phyloP scores from a whole-genome alignment of 352 stramenopile species.

The Globisporangium irregulare region DNA sequence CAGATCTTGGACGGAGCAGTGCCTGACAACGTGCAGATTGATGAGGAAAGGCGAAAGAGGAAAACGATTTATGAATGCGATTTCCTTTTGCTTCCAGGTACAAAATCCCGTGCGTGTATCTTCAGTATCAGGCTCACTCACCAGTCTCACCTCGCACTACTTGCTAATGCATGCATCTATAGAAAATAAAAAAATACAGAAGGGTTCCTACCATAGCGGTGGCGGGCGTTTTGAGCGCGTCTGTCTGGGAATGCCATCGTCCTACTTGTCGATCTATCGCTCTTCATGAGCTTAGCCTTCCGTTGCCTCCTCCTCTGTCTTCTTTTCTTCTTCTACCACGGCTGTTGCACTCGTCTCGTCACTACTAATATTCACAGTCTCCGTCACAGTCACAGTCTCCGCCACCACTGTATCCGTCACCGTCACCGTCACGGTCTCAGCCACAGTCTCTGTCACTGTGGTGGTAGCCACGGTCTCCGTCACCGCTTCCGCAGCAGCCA shows the following conservation, averaged over 20 bases:
- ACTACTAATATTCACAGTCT: constrained; percentile 18
- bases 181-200: constrained; percentile 18
- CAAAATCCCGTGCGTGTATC: constrained; percentile 17
- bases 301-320: constrained; percentile 12
- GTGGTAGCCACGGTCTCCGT: constrained; percentile 7
- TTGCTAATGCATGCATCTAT: constrained; percentile 15
- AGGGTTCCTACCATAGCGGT: constrained; percentile 4
- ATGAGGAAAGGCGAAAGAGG: background rate
- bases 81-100: background rate
- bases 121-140: constrained; percentile 10
- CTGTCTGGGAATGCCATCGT: constrained; percentile 7
- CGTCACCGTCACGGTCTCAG: background rate
- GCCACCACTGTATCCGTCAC: constrained; percentile 16
- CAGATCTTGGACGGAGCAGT: background rate
- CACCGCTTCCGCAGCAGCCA: constrained; percentile 24
- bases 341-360: constrained; percentile 15
- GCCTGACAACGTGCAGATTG: background rate
- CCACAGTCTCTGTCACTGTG: constrained; percentile 2
- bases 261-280: constrained; percentile 18
- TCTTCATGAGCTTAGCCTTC: constrained; percentile 9
- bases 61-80: background rate
- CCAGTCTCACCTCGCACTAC: constrained; percentile 2
- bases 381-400: constrained; percentile 18
- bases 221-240: background rate
- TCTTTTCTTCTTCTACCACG: constrained; percentile 10